phyloP scores from a whole-genome alignment of 2,329 filamentous ascomycete species.

The Ophiostoma himal-ulmi region DNA sequence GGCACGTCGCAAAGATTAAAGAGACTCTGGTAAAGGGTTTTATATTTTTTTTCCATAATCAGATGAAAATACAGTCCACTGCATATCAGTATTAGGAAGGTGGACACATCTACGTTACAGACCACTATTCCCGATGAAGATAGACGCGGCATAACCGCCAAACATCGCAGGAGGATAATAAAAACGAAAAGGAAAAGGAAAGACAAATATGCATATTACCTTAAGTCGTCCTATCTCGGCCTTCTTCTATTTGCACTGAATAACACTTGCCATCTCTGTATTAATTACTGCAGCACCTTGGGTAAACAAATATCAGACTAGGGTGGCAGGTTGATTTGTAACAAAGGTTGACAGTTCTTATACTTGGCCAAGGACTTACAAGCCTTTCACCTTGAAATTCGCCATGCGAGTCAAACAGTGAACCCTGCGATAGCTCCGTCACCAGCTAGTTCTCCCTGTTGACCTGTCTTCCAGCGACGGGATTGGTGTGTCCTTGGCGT shows the following conservation, averaged over 20 bases:
- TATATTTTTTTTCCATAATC: neutral
- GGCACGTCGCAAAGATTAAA: neutral
- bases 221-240: neutral
- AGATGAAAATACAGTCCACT: neutral
- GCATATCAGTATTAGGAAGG: neutral
- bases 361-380: neutral
- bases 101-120: neutral
- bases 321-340: neutral
- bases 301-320: neutral
- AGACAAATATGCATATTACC: neutral
- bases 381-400: neutral
- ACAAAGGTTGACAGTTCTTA: neutral
- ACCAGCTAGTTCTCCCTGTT: neutral
- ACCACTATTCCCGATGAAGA: neutral
- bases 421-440: neutral
- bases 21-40: neutral
- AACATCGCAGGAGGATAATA: neutral
- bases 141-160: neutral
- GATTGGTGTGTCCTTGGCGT: neutral
- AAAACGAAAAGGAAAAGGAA: neutral
- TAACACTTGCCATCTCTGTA: neutral
- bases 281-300: neutral
- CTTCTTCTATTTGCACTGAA: neutral
- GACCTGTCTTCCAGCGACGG: neutral
- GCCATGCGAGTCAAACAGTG: neutral